Evolutionary conservation across 352 stramenopile genomes (phyloP), one percentile per base, ranked within the genome.

Genomic region (Chrysophaeum taylorii): DNA sequence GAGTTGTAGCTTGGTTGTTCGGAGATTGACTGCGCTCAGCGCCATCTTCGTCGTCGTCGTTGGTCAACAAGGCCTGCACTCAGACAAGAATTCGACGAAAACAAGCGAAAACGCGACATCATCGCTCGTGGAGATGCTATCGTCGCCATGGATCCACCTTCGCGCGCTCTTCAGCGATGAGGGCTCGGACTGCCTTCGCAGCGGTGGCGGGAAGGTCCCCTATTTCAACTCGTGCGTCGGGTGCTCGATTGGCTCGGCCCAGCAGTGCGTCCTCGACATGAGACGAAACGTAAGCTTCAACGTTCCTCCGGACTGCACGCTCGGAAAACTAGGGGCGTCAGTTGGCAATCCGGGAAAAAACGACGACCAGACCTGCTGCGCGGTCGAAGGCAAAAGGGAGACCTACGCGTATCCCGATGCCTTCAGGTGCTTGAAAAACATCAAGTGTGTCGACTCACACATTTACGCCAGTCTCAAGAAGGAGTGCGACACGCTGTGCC

Each of bases 211-310:
- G 33, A 2, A 2, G 2, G 57, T 66, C 33, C 57, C 52, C 4
- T 63, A 63, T 31, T 63, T 63, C 52, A 36, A 63, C 33, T 66
- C 57, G 57, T 66, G 57, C 57, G n/a, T 45, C 33, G 57, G 57
- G 2, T 66, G 57, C 57, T 14, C 57, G 14, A 5, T 66, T 1
- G 31, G 12, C 9, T 31, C 31, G 33, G 57, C 57, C 33, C 57
- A 33, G 12, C 33, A 42, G 57, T 66, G 57, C 57, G 57, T 66
- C 12, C 1, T 18, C 15, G 57, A 66, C 57, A 66, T 66, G 57
- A 31, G 57, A 5, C 16, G 18, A 36, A 66, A 66, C 57, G 57
- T 66, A 18, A 35, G 16, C 14, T 45, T 66, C 33, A 66, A 66
- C 57, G 57, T 66, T 9, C 33, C 57, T 18, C 14, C 18, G 33